Percentiles rank a stretch among this genome's conserved stretches.
These are phyloP conservation scores for Dunaliella primolecta DNA, from an alignment of 139 green algal genomes.

Conservation along the genomic window DNA sequence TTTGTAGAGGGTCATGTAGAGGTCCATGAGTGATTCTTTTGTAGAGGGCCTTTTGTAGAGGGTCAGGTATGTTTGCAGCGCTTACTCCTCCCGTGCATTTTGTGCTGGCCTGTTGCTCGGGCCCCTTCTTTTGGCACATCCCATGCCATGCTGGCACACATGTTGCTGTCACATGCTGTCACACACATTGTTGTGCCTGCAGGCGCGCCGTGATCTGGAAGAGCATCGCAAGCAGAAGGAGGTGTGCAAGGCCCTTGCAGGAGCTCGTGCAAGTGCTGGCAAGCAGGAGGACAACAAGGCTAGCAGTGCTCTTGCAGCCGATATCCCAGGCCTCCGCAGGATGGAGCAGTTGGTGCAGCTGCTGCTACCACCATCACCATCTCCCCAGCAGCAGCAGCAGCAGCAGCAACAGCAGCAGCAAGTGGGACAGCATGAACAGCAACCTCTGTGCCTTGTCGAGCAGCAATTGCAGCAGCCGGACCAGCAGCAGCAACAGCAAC, in stretches of 20 bases:
- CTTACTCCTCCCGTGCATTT: too few relatives aligned
- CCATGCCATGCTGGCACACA: too few relatives aligned
- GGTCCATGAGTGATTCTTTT: too few relatives aligned
- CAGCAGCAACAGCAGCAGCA: not conserved
- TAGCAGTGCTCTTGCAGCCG: not conserved
- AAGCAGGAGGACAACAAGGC: too few relatives aligned
- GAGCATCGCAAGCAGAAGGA: conserved; percentile 28
- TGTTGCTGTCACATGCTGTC: too few relatives aligned
- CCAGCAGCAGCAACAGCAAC: not conserved
- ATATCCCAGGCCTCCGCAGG: conserved; percentile 16
- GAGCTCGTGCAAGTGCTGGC: not conserved
- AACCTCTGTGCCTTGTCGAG: not conserved
- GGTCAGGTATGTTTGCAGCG: too few relatives aligned
- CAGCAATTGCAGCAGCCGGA: not conserved
- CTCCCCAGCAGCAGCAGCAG: not conserved
- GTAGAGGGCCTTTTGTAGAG: too few relatives aligned
- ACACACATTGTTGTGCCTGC: too few relatives aligned
- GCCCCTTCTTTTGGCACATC: too few relatives aligned
- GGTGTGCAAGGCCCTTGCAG: conserved; percentile 16
- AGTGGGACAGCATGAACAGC: not conserved
- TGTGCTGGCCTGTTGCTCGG: too few relatives aligned
- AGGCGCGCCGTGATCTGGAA: conserved; percentile 8
- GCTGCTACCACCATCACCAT: conserved; percentile 10
- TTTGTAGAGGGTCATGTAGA: too few relatives aligned
- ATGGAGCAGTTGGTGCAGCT: conserved; percentile 34